phyloP scores from a whole-genome alignment of 2,329 filamentous ascomycete genomes.

The Rhynchosporium agropyri region DNA sequence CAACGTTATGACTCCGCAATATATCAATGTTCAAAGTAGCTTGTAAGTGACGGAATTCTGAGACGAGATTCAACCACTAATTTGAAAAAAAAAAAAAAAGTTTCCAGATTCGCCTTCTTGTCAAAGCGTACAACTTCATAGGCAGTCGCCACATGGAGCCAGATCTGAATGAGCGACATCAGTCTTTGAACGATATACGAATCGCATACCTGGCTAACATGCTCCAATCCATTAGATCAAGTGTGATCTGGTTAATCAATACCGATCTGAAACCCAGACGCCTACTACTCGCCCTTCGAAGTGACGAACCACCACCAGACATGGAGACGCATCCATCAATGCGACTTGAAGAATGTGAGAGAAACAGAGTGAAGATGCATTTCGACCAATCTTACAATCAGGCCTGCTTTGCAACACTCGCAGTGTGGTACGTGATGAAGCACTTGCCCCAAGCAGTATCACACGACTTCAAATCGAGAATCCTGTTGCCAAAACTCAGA shows the following conservation, averaged over 20 bases:
- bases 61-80: background rate
- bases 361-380: constrained; percentile 20
- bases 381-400: constrained; percentile 30
- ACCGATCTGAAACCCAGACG: constrained; percentile 25
- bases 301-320: constrained; percentile 5
- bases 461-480: constrained; percentile 16
- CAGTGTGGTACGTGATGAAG: constrained; percentile 32
- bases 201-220: constrained; percentile 22
- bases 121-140: constrained; percentile 28
- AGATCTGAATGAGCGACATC: constrained; percentile 22
- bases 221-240: constrained; percentile 14
- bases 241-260: constrained; percentile 27
- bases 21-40: constrained; percentile 27
- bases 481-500: constrained; percentile 21
- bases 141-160: constrained; percentile 24
- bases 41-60: constrained; percentile 21
- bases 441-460: constrained; percentile 25
- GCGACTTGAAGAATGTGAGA: constrained; percentile 24
- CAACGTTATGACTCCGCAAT: constrained; percentile 28
- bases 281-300: constrained; percentile 25
- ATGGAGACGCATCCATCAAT: constrained; percentile 20
- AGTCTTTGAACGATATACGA: constrained; percentile 23
- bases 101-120: constrained; percentile 30
- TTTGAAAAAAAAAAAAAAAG: constrained; percentile 9
- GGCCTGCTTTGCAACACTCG: constrained; percentile 30